phyloP scores from a whole-genome alignment of 306 rosid genomes.

The Acacia crassicarpa region DNA sequence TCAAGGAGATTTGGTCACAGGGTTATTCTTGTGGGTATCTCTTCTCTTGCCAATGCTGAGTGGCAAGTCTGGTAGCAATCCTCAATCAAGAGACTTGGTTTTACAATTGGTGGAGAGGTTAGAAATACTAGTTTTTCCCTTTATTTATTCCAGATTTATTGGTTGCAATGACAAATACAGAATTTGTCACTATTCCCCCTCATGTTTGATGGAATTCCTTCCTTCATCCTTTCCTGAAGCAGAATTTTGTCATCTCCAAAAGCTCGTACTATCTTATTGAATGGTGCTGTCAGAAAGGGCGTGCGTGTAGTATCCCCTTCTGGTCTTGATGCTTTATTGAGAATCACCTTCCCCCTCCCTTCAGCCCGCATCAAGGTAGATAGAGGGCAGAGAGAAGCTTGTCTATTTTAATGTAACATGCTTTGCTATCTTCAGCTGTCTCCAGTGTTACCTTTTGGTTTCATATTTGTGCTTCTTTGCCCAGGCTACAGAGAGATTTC shows the following conservation, averaged over 20 bases:
- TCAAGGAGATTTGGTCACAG: conserved; percentile 45
- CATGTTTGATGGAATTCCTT: neutral
- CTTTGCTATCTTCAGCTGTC: neutral
- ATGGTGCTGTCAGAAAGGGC: conserved; percentile 54
- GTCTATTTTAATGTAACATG: conserved; percentile 10
- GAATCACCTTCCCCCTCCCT: conserved; percentile 45
- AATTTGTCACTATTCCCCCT: neutral
- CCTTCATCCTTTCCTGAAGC: conserved; percentile 18
- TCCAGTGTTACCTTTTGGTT: conserved; percentile 12
- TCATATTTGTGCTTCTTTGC: conserved; percentile 19
- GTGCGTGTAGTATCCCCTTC: conserved; percentile 54
- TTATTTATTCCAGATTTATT: neutral
- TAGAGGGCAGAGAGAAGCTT: neutral
- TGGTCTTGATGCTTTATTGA: conserved; percentile 44
- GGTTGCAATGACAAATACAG: neutral
- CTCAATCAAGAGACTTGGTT: conserved; percentile 50
- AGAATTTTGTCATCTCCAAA: conserved; percentile 47
- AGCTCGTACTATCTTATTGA: conserved; percentile 45
- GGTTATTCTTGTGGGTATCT: conserved; percentile 48
- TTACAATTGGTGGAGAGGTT: conserved; percentile 55
- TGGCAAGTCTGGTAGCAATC: conserved; percentile 47
- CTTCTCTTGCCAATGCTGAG: conserved; percentile 50
- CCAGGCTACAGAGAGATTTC: conserved; percentile 51
- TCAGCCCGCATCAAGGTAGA: conserved; percentile 48
- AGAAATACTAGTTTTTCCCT: neutral